Conservation (phyloP, 2,329 filamentous ascomycete species). For the Alternaria solani region DNA sequence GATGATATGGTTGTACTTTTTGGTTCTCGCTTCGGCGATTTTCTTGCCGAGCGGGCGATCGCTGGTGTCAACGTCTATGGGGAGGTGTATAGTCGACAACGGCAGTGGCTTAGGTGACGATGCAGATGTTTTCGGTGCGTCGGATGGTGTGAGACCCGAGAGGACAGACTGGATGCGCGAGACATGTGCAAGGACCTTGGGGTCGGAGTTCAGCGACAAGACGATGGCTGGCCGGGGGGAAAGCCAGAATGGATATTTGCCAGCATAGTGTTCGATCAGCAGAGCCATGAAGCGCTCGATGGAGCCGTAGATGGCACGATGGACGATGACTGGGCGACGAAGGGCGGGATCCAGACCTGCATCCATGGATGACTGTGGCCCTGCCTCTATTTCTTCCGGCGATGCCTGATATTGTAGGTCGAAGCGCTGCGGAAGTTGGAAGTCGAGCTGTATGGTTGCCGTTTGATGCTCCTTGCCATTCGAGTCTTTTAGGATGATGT, state of each 20-base stretch:
- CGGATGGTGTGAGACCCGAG: slow-evolving; percentile 32
- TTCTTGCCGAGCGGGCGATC: slow-evolving; percentile 71
- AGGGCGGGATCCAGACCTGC: slow-evolving; percentile 32
- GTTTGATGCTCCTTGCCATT: slow-evolving; percentile 85
- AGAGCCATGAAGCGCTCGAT: slow-evolving; percentile 86
- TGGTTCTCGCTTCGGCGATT: slow-evolving; percentile 72
- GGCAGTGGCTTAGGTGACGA: slow-evolving; percentile 50
- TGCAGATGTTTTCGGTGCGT: slow-evolving; percentile 17
- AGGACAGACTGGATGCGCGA: slow-evolving; percentile 50
- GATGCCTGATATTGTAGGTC: slow-evolving; percentile 76
- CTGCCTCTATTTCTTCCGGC: slow-evolving; percentile 67
- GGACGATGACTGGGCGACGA: slow-evolving; percentile 75
- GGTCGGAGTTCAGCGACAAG: slow-evolving; percentile 72
- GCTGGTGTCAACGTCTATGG: slow-evolving; percentile 75
- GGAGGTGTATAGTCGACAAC: slow-evolving; percentile 66
- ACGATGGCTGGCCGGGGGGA: slow-evolving; percentile 81
- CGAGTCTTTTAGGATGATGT: slow-evolving; percentile 80
- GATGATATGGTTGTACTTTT: slow-evolving; percentile 77
- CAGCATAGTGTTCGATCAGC: slow-evolving; percentile 82
- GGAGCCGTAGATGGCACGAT: slow-evolving; percentile 84
- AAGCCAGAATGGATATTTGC: slow-evolving; percentile 85
- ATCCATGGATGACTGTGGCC: slow-evolving; percentile 58
- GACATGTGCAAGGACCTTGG: slow-evolving; percentile 60
- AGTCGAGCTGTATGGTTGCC: slow-evolving; percentile 88
- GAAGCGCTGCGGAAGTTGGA: slow-evolving; percentile 86